phyloP scores from a whole-genome alignment of 805 yeast genomes.

The Zygotorulaspora sp. region DNA sequence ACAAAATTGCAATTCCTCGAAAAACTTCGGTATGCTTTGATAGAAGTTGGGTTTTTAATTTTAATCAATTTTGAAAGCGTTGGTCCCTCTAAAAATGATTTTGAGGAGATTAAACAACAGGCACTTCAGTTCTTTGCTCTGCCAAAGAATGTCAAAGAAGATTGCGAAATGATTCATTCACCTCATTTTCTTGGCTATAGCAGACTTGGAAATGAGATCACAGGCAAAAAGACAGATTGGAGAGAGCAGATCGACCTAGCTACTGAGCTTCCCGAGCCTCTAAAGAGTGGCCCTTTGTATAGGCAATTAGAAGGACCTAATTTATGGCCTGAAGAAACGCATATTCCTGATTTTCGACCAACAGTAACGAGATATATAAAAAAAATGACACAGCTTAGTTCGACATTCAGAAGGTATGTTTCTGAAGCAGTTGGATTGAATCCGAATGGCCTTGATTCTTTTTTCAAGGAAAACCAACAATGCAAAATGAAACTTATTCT shows the following conservation, averaged over 20 bases:
- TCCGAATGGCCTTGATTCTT: conserved; percentile 42
- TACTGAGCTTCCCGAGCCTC: conserved; percentile 46
- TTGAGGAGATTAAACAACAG: conserved; percentile 38
- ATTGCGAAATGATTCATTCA: conserved; percentile 49
- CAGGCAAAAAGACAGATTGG: conserved; percentile 51
- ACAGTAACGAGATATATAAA: conserved; percentile 41
- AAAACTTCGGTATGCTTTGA: conserved; percentile 41
- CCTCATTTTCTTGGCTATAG: conserved; percentile 60
- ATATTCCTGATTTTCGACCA: conserved; percentile 43
- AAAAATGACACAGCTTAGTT: conserved; percentile 44
- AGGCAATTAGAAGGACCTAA: conserved; percentile 55
- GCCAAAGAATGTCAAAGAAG: conserved; percentile 42
- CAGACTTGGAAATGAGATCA: conserved; percentile 52
- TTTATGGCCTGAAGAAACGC: conserved; percentile 44
- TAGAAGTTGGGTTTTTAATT: conserved; percentile 53
- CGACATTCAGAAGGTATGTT: conserved; percentile 42
- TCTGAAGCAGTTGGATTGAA: conserved; percentile 54
- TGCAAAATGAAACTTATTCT: conserved; percentile 51
- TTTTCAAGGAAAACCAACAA: conserved; percentile 49
- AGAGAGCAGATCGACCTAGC: conserved; percentile 62
- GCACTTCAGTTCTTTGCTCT: conserved; percentile 43
- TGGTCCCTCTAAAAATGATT: conserved; percentile 40
- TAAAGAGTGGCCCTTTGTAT: conserved; percentile 37
- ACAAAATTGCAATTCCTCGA: conserved; percentile 42
- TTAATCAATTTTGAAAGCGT: conserved; percentile 38